phyloP scores from a whole-genome alignment of 2,329 filamentous ascomycete species.

The Alternaria sp. region DNA sequence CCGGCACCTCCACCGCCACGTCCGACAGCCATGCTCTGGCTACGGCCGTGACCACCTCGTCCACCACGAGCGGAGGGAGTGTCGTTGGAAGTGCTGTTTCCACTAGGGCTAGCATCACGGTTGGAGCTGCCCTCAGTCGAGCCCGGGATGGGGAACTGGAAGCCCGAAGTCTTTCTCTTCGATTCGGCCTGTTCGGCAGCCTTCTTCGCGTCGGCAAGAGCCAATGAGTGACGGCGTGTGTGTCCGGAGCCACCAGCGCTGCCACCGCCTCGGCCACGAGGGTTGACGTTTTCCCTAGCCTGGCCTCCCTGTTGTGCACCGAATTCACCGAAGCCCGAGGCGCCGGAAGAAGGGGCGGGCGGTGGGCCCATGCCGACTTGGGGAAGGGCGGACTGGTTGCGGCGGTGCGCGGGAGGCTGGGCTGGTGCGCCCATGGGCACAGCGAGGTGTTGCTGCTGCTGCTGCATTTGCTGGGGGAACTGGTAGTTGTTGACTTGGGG shows the following conservation, averaged over 20 bases:
- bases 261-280: conserved; percentile 76
- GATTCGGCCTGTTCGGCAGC: conserved; percentile 96
- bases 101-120: conserved; percentile 66
- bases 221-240: conserved; percentile 91
- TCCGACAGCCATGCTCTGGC: conserved; percentile 87
- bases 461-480: conserved; percentile 73
- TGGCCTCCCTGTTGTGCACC: conserved; percentile 66
- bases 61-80: conserved; percentile 51
- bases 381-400: conserved; percentile 96
- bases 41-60: conserved; percentile 70
- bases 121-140: conserved; percentile 66
- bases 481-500: conserved; percentile 83
- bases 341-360: conserved; percentile 87
- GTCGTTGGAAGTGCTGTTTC: conserved; percentile 44
- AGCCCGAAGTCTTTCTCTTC: conserved; percentile 91
- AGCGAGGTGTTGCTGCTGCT: conserved; percentile 67
- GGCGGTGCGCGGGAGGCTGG: conserved; percentile 86
- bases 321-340: conserved; percentile 87
- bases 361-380: conserved; percentile 91
- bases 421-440: conserved; percentile 77
- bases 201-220: conserved; percentile 95
- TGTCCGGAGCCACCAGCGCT: conserved; percentile 75
- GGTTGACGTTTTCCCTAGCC: conserved; percentile 71
- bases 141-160: conserved; percentile 85
- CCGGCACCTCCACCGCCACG: conserved; percentile 69